Evolutionary conservation across 371 early-diverging fungal genomes (phyloP).

Genomic region (Rhizopus delemar): DNA sequence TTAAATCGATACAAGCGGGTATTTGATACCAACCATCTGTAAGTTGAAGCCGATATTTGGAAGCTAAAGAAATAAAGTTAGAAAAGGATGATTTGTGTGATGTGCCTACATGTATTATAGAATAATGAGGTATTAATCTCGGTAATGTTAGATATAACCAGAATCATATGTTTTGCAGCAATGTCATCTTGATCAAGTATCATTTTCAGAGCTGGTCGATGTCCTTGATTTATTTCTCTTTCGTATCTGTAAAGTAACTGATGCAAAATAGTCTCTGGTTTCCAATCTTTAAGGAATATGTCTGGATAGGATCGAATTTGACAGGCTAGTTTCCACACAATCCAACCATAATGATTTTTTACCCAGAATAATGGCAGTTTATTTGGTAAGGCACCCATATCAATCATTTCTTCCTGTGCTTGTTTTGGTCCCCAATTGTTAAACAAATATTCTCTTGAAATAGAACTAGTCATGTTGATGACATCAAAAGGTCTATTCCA

Average conservation of each 20-base stretch:
- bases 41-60: slow-evolving; percentile 43
- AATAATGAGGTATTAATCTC: slow-evolving; percentile 4
- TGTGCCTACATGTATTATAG: slow-evolving; percentile 20
- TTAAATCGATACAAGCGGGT: slow-evolving; percentile 56
- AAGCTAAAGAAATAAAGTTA: slow-evolving; percentile 8
- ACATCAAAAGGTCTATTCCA: slow-evolving; percentile 1
- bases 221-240: slow-evolving; percentile 66
- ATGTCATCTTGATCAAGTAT: slow-evolving; percentile 73
- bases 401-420: slow-evolving; percentile 41
- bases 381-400: slow-evolving; percentile 42
- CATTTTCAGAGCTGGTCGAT: slow-evolving; percentile 67
- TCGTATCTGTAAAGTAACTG: slow-evolving; percentile 73
- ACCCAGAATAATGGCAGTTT: slow-evolving; percentile 61
- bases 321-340: slow-evolving; percentile 76
- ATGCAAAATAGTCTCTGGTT: slow-evolving; percentile 46
- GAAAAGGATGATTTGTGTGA: no score
- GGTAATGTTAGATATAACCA: slow-evolving; percentile 63
- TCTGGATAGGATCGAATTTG: slow-evolving; percentile 62
- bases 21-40: slow-evolving; percentile 85
- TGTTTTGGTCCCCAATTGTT: slow-evolving; percentile 49
- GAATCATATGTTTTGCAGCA: slow-evolving; percentile 63
- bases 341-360: slow-evolving; percentile 68
- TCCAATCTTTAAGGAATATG: slow-evolving; percentile 45
- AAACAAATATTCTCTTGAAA: slow-evolving; percentile 35
- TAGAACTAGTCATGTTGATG: slow-evolving; percentile 36